These are phyloP conservation scores for Setaria viridis DNA, from an alignment of 202 grass and related monocot genomes.

Conservation along the genomic window DNA sequence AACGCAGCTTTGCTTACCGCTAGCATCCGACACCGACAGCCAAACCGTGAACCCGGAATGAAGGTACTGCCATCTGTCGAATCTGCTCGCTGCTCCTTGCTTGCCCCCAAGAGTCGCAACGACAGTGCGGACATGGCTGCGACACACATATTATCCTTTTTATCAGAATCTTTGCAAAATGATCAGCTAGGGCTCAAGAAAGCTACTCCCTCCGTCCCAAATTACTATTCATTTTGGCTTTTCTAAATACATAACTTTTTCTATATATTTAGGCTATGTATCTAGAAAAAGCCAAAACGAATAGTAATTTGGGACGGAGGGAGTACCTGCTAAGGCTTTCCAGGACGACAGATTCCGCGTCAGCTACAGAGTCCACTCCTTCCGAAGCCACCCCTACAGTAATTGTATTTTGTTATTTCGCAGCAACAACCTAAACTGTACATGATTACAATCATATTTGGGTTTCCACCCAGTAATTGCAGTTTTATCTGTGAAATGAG, in stretches of 20 bases:
- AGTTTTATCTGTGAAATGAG: slow-evolving; percentile 23
- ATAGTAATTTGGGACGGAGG: too few species aligned
- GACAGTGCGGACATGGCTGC: slow-evolving; percentile 82
- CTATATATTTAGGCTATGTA: too few species aligned
- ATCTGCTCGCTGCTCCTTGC: slow-evolving; percentile 87
- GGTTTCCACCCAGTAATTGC: not conserved
- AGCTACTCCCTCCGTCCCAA: not conserved
- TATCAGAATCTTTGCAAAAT: not conserved
- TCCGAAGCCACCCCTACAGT: slow-evolving; percentile 78
- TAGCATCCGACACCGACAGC: slow-evolving; percentile 73
- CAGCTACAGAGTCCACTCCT: slow-evolving; percentile 78
- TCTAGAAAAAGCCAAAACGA: too few species aligned
- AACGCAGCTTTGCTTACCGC: slow-evolving; percentile 39
- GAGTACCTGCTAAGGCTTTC: slow-evolving; percentile 92
- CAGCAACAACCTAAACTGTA: slow-evolving; percentile 6
- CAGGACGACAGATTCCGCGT: slow-evolving; percentile 77
- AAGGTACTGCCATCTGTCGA: slow-evolving; percentile 83
- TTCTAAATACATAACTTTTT: too few species aligned
- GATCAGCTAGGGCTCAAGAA: not conserved
- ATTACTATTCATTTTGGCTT: too few species aligned
- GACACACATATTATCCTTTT: not conserved
- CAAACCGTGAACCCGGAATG: slow-evolving; percentile 87
- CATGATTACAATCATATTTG: not conserved
- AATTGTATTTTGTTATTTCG: slow-evolving; percentile 45
- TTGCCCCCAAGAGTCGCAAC: slow-evolving; percentile 82